These are phyloP conservation scores for Scutellaria galericulata DNA, from an alignment of 257 asterid genomes.

Conservation along the genomic window DNA sequence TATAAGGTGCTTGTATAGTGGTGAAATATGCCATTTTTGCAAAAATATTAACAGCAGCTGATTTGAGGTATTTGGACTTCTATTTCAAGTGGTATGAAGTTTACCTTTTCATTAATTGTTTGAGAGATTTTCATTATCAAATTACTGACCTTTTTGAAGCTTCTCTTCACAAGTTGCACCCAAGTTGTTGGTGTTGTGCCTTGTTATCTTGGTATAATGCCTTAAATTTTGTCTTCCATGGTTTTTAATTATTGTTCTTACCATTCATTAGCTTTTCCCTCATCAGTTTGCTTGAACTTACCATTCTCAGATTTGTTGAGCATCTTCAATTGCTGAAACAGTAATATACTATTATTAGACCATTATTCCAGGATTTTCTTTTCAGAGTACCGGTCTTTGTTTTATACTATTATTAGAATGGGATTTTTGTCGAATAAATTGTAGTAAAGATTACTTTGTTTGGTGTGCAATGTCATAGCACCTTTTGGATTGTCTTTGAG, in stretches of 20 bases:
- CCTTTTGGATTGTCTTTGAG: constrained; percentile 6
- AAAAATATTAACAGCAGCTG: no score
- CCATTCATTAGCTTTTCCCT: background rate
- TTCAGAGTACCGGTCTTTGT: constrained; percentile 6
- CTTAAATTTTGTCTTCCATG: no score
- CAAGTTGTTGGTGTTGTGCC: background rate
- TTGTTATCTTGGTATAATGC: background rate
- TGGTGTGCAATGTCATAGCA: background rate
- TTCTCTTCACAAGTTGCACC: background rate
- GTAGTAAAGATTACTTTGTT: background rate
- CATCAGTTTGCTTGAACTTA: background rate
- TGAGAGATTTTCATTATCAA: background rate
- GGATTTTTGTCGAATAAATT: constrained; percentile 11
- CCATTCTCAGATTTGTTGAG: background rate
- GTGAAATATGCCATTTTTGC: background rate
- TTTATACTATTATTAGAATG: background rate
- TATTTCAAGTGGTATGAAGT: background rate
- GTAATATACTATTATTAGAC: background rate
- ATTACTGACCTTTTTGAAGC: background rate
- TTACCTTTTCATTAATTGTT: background rate
- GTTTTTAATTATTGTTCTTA: background rate
- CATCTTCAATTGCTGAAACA: background rate
- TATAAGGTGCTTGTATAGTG: constrained; percentile 4
- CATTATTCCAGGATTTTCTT: constrained; percentile 6
- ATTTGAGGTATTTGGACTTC: background rate